Evolutionary conservation across 2,329 filamentous ascomycete species (phyloP), one percentile per base, ranked within the genome.

Genomic region (Arthroderma uncinatum): DNA sequence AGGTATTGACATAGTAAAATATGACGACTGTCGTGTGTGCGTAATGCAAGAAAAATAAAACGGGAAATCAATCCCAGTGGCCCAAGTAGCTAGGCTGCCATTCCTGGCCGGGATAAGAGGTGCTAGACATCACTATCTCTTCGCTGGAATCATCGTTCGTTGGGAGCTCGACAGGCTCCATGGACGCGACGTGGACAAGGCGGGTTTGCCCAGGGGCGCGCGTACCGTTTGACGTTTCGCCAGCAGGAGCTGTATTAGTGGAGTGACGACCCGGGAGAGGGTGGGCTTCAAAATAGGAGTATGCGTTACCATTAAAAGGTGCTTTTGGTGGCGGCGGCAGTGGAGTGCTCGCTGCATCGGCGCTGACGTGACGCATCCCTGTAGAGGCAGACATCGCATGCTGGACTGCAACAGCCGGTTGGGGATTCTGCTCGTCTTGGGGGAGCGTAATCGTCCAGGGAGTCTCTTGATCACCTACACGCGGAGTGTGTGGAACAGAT

Each of bases 31-130:
- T 33, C 14, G 12, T 21, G 39, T 21, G 39, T 7, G 12, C 39
- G 4, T 6, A 19, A 9, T 21, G 14, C n/a, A 12, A 50, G 2
- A 50, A 28, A 30, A 50, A 25, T 16, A 53, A 39, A 39, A 37
- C 12, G 21, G 9, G 12, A 21, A 19, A 39, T 54, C 36, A 61
- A 54, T 61, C 59, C 59, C 59, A 61, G 28, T 57, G 48, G 25
- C 55, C 57, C 34, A 61, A 25, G 44, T 55, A 55, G 30, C 37
- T 54, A 12, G 74, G 74, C 57, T 64, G 67, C 74, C 74, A 76
- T 63, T 76, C 73, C 66, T 76, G 74, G 8, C 75, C 75, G 1
- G 75, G 75, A 62, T 77, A 77, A 16, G 74, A 68, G 1, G 75
- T 77, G n/a, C 73, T 72, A 4, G 72, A 74, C 74, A 77, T 77